phyloP scores from a whole-genome alignment of 768 basidiomycete species.

The Suillus americanus region DNA sequence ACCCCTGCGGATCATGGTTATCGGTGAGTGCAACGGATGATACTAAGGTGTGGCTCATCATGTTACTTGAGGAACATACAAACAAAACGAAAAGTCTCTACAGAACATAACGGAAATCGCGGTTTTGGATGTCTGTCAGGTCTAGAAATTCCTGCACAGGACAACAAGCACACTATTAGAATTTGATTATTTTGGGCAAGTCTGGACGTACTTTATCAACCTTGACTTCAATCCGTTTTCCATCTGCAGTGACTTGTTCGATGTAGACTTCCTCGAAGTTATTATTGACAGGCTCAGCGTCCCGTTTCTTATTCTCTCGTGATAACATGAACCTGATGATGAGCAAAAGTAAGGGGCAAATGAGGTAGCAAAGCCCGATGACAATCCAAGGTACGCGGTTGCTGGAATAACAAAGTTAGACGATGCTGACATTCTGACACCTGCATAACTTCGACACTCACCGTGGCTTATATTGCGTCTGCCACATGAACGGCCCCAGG shows the following conservation, averaged over 20 bases:
- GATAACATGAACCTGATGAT: conserved; percentile 52
- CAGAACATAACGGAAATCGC: conserved; percentile 63
- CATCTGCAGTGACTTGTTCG: conserved; percentile 49
- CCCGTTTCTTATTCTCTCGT: conserved; percentile 64
- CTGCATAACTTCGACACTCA: conserved; percentile 20
- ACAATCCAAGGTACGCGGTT: conserved; percentile 78
- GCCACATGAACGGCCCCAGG: conserved; percentile 80
- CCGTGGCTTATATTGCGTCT: conserved; percentile 64
- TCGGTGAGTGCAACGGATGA: neutral
- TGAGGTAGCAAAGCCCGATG: conserved; percentile 62
- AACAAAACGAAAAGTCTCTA: conserved; percentile 18
- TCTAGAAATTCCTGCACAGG: conserved; percentile 31
- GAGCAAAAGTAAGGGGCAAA: conserved; percentile 49
- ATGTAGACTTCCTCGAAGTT: conserved; percentile 65
- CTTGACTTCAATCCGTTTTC: conserved; percentile 51
- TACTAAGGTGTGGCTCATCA: neutral
- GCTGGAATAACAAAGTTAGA: conserved; percentile 30
- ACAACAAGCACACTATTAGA: neutral
- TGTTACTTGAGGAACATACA: neutral
- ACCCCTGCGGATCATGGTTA: neutral
- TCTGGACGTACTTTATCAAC: conserved; percentile 60
- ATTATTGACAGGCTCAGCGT: conserved; percentile 51
- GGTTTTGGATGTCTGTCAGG: conserved; percentile 65
- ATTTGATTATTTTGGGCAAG: neutral
- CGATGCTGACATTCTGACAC: neutral